Evolutionary conservation across 176 grass and related monocot genomes (phyloP), one percentile per base, ranked within the genome.

Genomic region (Coix lacrymajobi): DNA sequence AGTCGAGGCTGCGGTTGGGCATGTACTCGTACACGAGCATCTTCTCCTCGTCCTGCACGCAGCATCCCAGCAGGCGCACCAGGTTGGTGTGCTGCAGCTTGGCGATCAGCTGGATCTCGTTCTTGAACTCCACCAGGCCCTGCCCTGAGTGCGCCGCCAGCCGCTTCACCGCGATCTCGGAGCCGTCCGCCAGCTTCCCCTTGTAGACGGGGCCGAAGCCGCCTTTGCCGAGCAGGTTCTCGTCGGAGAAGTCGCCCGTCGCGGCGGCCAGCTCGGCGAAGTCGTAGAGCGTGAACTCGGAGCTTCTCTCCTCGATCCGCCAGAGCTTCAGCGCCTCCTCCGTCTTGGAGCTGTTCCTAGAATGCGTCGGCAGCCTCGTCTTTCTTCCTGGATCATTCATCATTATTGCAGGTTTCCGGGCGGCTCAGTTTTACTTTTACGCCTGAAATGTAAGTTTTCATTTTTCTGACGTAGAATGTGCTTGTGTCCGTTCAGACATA

Each of bases 11-110:
- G 60, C 78, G 70, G 32, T 94, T 89, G 62, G 89, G 92, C 77
- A 91, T 83, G 70, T 87, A 94, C 79, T 94, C 92, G 61, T 94
- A 94, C 0, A 90, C 85, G 0, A 93, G 79, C 70, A 94, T 28
- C 85, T 94, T 94, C 88, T 94, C 89, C 22, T 88, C 85, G 19
- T 81, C 85, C 79, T 90, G 69, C 3, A 94, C 84, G 79, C 88
- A 94, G 77, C 89, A 90, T 0, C 92, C 88, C 0, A 86, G 2
- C 40, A 94, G 92, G 28, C 49, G 88, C n/a, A 94, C 92, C 4
- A 90, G 85, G 77, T 94, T 94, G 19, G 78, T 88, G 74, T 94
- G 92, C 85, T 90, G 92, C 45, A 94, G 83, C 79, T 90, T 94
- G 2, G 92, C 88, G 20, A 91, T 85, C 31, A 93, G 86, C 66